Evolutionary conservation across 1,284 basidiomycete genomes (phyloP), one percentile per base, ranked within the genome.

Genomic region (Boletellus deceptivus): DNA sequence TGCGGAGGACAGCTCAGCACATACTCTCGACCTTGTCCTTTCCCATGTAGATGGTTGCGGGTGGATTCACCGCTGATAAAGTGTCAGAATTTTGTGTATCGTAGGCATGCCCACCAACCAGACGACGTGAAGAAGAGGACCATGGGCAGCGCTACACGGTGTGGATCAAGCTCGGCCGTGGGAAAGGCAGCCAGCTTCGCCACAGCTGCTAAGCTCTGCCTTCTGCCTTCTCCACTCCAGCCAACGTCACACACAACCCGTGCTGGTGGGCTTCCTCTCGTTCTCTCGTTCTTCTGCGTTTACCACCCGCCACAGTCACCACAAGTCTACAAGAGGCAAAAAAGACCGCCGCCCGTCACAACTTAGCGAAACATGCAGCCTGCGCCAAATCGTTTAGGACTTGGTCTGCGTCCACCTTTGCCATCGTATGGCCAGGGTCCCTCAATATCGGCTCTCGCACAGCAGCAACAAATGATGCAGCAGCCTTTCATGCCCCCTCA

Each of bases 21-120:
- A 60, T 64, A 95, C 93, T 97, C 76, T 96, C 94, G 55, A 91
- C 86, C 73, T 99, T 98, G 78, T 99, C 96, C 64, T 84, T 86
- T 35, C 96, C 96, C 91, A 97, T 96, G 73, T 96, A 97, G 53
- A 97, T 78, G 18, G 75, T 82, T 3, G 80, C 86, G 1, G 90
- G 77, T 1, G 92, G 91, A 34, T 79, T 70, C 17, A 71, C 62
- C 35, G 70, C 85, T 88, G 24, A 6, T 0, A 13, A 10, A 0
- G 11, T 0, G 14, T 62, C 31, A 54, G 40, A 29, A 43, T 2
- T 17, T 37, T 8, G 11, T 20, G 8, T 4, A 27, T 14, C 7
- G 4, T 27, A 22, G 20, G 14, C 14, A 3, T 10, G 16, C 43
- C 62, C 3, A 52, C 64, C 50, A 59, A 82, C 84, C 77, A 34